These are phyloP conservation scores for Cladosporium sp. DNA, from an alignment of 2,329 filamentous ascomycete genomes.

Conservation along the genomic window DNA sequence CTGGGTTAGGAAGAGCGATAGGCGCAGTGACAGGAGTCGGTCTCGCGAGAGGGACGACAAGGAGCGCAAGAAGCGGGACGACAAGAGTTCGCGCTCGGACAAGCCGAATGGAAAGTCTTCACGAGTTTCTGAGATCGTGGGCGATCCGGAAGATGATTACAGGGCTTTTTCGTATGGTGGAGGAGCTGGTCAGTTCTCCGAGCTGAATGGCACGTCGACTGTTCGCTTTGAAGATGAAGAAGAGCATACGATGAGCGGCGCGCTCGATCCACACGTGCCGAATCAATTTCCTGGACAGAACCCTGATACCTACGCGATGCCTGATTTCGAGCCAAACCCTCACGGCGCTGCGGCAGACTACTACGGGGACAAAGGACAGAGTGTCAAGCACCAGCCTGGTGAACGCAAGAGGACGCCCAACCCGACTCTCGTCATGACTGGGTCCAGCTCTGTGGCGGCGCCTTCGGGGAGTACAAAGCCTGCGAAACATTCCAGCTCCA, in stretches of 20 bases:
- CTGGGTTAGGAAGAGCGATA: conserved; percentile 27
- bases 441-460: conserved; percentile 14
- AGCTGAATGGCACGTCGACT: conserved; percentile 20
- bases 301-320: conserved; percentile 41
- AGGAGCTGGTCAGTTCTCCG: conserved; percentile 31
- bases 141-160: conserved; percentile 15
- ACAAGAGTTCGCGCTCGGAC: conserved; percentile 18
- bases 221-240: conserved; percentile 2
- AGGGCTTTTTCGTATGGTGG: conserved; percentile 27
- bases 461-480: conserved; percentile 21
- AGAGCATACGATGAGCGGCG: conserved; percentile 27
- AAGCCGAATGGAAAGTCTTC: conserved; percentile 11
- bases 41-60: conserved; percentile 21
- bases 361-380: conserved; percentile 60
- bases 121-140: conserved; percentile 16
- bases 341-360: conserved; percentile 57
- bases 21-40: conserved; percentile 26
- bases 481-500: conserved; percentile 19
- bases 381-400: conserved; percentile 57
- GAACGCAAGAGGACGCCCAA: conserved; percentile 47
- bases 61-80: conserved; percentile 16
- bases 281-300: conserved; percentile 59
- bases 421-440: not conserved
- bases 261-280: conserved; percentile 20
- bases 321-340: conserved; percentile 41